Percentiles rank a stretch among this genome's conserved stretches.
Evolutionary conservation across 2,329 filamentous ascomycete genomes (phyloP).

Genomic region (Conoideocrella luteorostrata): DNA sequence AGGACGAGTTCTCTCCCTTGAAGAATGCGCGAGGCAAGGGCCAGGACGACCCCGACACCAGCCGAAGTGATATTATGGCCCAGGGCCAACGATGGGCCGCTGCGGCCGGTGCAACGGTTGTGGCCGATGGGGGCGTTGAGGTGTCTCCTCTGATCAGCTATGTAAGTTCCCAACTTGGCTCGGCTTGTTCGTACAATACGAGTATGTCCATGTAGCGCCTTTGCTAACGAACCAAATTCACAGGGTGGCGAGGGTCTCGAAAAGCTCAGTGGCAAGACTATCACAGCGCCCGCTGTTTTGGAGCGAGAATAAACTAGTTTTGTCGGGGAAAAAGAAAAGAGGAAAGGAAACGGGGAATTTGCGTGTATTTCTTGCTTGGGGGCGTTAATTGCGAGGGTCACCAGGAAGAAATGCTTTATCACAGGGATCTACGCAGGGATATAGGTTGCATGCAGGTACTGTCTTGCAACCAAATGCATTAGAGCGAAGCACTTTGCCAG

Average conservation of each 20-base stretch:
- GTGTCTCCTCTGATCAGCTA: constrained; percentile 93
- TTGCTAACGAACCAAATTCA: constrained; percentile 10
- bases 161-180: constrained; percentile 52
- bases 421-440: constrained; percentile 1
- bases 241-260: constrained; percentile 59
- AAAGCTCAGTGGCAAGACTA: constrained; percentile 43
- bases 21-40: constrained; percentile 85
- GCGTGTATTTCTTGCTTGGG: background rate
- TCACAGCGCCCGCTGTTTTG: constrained; percentile 47
- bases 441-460: background rate
- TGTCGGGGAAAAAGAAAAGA: too few species aligned
- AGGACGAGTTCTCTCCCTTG: constrained; percentile 95
- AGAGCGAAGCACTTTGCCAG: background rate
- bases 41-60: constrained; percentile 91
- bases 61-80: constrained; percentile 79
- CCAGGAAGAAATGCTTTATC: background rate
- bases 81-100: constrained; percentile 85
- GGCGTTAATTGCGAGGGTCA: constrained; percentile 6
- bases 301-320: constrained; percentile 37
- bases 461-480: background rate
- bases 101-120: constrained; percentile 69
- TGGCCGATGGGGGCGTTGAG: constrained; percentile 69
- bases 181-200: too few species aligned
- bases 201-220: background rate
- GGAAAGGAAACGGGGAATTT: background rate